Percentiles rank a stretch among this genome's conserved stretches.
These are phyloP conservation scores for Priceomyces carsonii DNA, from an alignment of 805 yeast genomes.

Conservation along the genomic window DNA sequence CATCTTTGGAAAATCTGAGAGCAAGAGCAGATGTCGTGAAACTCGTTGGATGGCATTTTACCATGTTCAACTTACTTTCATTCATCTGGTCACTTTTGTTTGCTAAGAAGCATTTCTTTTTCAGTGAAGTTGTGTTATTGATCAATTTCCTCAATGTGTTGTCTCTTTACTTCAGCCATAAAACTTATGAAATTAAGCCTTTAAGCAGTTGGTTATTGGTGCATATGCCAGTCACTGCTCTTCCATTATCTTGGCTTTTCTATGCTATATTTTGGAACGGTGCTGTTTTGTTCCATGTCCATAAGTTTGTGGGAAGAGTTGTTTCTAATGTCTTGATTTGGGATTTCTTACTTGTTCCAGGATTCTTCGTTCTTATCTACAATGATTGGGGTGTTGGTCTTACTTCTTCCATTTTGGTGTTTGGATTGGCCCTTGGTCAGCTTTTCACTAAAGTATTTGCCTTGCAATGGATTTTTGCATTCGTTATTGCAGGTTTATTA, in stretches of 20 bases:
- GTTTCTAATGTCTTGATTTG: constrained; percentile 75
- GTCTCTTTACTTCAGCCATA: constrained; percentile 55
- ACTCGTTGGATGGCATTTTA: constrained; percentile 61
- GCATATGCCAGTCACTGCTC: constrained; percentile 65
- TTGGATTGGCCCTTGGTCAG: constrained; percentile 74
- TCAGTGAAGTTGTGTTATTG: constrained; percentile 58
- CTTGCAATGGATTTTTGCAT: constrained; percentile 85
- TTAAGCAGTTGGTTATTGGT: constrained; percentile 53
- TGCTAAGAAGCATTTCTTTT: constrained; percentile 56
- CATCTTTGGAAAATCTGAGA: constrained; percentile 19
- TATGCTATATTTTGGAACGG: constrained; percentile 85
- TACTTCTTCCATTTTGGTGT: constrained; percentile 53
- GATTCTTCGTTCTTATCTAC: constrained; percentile 52
- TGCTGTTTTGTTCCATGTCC: constrained; percentile 68
- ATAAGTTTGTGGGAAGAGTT: constrained; percentile 59
- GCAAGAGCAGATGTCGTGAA: constrained; percentile 27
- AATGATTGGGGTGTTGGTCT: constrained; percentile 75
- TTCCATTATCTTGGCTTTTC: constrained; percentile 75
- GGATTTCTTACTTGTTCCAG: constrained; percentile 72
- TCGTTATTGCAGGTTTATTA: constrained; percentile 59
- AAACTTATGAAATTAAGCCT: constrained; percentile 58
- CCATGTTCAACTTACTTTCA: constrained; percentile 57
- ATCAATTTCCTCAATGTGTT: constrained; percentile 61
- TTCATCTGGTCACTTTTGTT: constrained; percentile 68
- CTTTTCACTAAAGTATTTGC: constrained; percentile 68